phyloP scores from a whole-genome alignment of 164 flowering plant genomes.

The Aristolochia fimbriata region DNA sequence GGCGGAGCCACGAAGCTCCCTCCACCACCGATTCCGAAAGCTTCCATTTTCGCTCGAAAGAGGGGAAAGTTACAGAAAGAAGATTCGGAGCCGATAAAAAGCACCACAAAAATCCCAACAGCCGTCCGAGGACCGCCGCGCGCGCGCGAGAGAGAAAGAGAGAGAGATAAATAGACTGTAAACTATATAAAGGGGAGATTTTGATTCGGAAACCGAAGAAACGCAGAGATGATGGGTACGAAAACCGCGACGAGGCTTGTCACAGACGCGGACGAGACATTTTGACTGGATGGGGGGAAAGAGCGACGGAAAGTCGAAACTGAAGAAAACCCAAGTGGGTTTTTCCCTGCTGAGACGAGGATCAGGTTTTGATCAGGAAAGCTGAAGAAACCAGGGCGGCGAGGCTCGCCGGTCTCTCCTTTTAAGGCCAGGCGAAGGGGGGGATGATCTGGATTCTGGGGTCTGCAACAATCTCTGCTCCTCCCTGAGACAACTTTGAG shows the following conservation, averaged over 20 bases:
- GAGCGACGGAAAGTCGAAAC: background rate
- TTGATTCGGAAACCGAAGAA: background rate
- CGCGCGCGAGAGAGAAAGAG: too few species aligned
- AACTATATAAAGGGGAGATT: background rate
- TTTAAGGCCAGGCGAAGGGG: too few species aligned
- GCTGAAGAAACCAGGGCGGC: background rate
- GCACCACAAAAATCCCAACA: background rate
- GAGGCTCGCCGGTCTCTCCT: too few species aligned
- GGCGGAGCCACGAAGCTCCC: conserved; percentile 4
- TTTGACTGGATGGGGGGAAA: background rate
- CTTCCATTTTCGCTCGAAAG: too few species aligned
- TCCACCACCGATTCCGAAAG: background rate
- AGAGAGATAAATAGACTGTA: too few species aligned
- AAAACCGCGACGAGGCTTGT: conserved; percentile 4
- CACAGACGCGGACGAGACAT: background rate
- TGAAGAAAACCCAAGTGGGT: background rate
- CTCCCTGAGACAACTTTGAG: conserved; percentile 8
- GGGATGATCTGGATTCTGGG: too few species aligned
- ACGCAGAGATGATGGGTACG: background rate
- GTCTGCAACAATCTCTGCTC: background rate
- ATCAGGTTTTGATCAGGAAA: background rate
- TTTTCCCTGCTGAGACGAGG: background rate
- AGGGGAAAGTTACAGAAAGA: too few species aligned
- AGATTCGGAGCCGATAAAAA: background rate
- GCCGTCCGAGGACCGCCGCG: background rate